Conservation (phyloP, 2,329 filamentous ascomycete genomes). For the Catunica adiposa region DNA sequence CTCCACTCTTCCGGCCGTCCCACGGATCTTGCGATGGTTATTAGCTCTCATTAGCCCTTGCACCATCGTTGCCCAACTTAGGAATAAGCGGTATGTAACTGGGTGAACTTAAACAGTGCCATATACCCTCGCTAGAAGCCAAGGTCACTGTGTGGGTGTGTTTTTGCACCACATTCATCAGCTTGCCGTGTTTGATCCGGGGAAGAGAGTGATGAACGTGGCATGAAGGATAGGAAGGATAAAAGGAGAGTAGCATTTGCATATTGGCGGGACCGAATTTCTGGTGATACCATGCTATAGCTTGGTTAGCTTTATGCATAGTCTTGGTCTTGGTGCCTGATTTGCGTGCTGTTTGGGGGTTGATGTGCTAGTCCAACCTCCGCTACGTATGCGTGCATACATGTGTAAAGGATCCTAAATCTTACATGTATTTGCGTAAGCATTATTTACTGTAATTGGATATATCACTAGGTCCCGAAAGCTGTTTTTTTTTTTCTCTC, state of each 20-base stretch:
- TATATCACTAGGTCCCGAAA: too few relatives aligned
- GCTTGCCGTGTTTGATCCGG: neutral
- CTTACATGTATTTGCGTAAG: too few relatives aligned
- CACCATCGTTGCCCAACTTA: neutral
- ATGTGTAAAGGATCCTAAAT: too few relatives aligned
- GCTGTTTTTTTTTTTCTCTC: too few relatives aligned
- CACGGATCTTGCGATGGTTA: neutral
- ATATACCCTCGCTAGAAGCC: neutral
- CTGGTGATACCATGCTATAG: neutral
- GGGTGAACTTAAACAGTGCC: neutral
- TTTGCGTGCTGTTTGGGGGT: neutral
- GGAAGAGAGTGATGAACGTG: neutral
- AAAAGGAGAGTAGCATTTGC: neutral
- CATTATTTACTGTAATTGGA: too few relatives aligned
- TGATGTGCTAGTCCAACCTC: neutral
- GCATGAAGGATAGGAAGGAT: neutral
- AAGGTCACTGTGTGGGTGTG: neutral
- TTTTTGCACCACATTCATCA: neutral
- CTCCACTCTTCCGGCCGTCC: neutral
- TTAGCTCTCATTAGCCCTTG: neutral
- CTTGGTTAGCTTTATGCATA: neutral
- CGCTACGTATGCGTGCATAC: too few relatives aligned
- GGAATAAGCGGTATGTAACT: neutral
- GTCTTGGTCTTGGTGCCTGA: neutral
- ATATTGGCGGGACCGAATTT: neutral